Evolutionary conservation across 805 yeast genomes (phyloP), one percentile per base, ranked within the genome.

Genomic region (Candida nonsorbophila): DNA sequence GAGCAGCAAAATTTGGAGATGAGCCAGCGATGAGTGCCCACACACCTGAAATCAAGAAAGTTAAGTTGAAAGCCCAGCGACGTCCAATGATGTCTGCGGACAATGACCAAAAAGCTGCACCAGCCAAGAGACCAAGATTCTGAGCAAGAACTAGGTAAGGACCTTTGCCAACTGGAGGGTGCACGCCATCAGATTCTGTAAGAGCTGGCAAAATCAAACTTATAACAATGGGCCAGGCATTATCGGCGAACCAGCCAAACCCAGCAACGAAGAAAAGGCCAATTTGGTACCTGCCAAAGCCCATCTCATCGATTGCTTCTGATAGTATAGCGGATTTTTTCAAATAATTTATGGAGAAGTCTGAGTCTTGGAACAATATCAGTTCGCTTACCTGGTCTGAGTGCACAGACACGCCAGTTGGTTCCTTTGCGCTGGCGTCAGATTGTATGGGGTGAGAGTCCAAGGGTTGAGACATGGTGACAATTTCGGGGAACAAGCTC

Each of bases 231-330:
- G 68, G 68, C 57, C 64, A 62, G 2, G 60, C 59, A 35, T 61
- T 61, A 35, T 61, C 67, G 7, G 65, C 73, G 7, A 75, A 67
- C 50, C 74, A 74, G 16, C 80, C 80, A 51, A 72, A 66, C 4
- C 80, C 80, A 16, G 74, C 74, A n/a, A 74, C 53, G 36, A 63
- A 58, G 40, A 74, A 72, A 6, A 73, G 47, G 36, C 71, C 65
- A 29, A 54, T 49, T 37, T 74, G 80, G 41, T 70, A 71, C 39
- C 34, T 51, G 25, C 67, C 68, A 55, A 57, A 62, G 3, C 67
- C 68, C 17, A 60, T 52, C 16, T 49, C 51, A 34, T 59, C 63
- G 16, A 62, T 57, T 12, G 49, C 62, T 30, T 44, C 45, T 3
- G 51, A 27, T 7, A 52, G 21, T 4, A 51, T 22, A 22, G 30